Base-by-base conservation (phyloP, 1,284 basidiomycete species). In the Porogramme epimiltina region DNA sequence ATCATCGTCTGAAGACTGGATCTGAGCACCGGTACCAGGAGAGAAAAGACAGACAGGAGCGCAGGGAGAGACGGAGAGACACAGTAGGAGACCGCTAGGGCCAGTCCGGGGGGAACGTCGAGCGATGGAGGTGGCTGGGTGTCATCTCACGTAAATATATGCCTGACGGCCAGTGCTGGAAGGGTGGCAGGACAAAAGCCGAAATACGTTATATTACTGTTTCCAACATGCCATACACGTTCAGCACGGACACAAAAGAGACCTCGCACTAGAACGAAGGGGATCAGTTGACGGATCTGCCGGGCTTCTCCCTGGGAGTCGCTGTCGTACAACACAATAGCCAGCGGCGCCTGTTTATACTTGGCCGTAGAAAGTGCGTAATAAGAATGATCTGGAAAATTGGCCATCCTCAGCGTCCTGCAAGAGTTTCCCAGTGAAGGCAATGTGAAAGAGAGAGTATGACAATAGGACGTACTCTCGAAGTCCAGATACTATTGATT, bases 31-130 rank as follows among this genome's bases (percentile, higher is more conserved):
- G 16, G 31, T 36, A 39, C 26, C 6, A 39, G 31, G 9, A 48
- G 39, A 38, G 24, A n/a, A 49, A 25, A 10, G 41, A 44, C 48
- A 42, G 36, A 47, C 25, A 36, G 28, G 11, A 20, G 40, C 16
- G 22, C 34, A 48, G 36, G 15, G 19, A 28, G 26, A 36, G 37
- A 22, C 36, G 40, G 15, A 37, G 24, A 38, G 18, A 28, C 13
- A 31, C 42, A 39, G 51, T 47, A 38, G 46, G 34, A 54, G 54
- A 59, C 57, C 57, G 20, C 57, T 56, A 49, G 57, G 54, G 54
- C 34, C 54, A 37, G 46, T 38, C 43, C 19, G 19, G 36, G 28
- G 51, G 39, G 47, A 42, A 49, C 40, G 50, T 45, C 49, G 56
- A 51, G 44, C 56, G 53, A 36, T 55, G 43, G 41, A 20, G 33